Base-by-base conservation (phyloP, 2,329 filamentous ascomycete species). In the Penicillium italicum region DNA sequence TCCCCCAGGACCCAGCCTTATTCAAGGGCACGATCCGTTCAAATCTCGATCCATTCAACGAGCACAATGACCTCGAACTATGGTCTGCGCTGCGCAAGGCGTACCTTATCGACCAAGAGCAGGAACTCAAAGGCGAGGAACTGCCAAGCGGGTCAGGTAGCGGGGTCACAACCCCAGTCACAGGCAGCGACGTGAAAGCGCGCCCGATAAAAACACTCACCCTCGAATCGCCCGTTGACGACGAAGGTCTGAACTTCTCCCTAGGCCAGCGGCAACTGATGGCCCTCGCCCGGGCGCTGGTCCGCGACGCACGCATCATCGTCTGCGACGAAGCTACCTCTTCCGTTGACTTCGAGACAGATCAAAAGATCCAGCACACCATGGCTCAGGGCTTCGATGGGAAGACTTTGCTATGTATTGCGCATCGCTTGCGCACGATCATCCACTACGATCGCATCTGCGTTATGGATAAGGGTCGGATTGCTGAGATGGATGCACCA, bases 311-410 rank as follows among this genome's bases (percentile, higher is more conserved):
- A 0, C 90, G 89, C 65, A 97, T 97, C 74, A 97, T 97, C 65
- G 87, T 99, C 47, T 97, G 93, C 74, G 94, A 99, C 77, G 94
- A 99, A 74, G 94, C 94, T 1, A 99, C 94, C 0, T 91, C 87
- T 1, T 89, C 85, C 0, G 92, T 97, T 8, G 93, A 97, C 73
- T 94, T 97, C 80, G 93, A 97, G 70, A 97, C 93, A 3, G 94
- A 99, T 70, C 88, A 91, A 74, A 95, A 94, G 81, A 96, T 97
- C 70, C 93, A 97, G 74, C 79, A 80, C 53, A 96, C 92, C 4
- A 97, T 97, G 74, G 87, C 90, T 0, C 81, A 83, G 1, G 92
- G 87, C 0, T 97, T 97, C 79, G 81, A 83, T 51, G 92, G 91
- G 56, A 90, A 89, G 79, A 97, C 93, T 2, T 76, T 97, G 44